These are phyloP conservation scores for Auricularia heimuer DNA, from an alignment of 768 basidiomycete genomes.

Conservation along the genomic window DNA sequence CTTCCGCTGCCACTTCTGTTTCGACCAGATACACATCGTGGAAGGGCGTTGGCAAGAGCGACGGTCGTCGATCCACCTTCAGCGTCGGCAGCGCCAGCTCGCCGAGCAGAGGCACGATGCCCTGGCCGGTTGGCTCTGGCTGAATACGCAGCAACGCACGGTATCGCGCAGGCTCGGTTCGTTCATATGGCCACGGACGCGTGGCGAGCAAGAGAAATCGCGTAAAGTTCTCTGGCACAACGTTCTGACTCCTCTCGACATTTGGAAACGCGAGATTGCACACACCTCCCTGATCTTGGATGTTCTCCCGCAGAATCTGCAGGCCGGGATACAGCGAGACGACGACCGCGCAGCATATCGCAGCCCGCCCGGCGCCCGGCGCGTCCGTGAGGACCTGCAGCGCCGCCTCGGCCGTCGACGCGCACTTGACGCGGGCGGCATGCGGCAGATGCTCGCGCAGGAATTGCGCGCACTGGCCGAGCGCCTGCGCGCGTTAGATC, in stretches of 20 bases:
- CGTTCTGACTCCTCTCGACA: neutral
- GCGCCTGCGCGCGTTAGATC: conserved; percentile 36
- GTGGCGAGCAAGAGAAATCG: conserved; percentile 7
- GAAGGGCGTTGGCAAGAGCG: conserved; percentile 35
- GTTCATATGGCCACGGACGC: neutral
- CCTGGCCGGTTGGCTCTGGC: neutral
- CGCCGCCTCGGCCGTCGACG: conserved; percentile 70
- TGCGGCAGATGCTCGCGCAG: conserved; percentile 42
- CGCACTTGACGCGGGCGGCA: conserved; percentile 42
- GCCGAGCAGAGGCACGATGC: conserved; percentile 20
- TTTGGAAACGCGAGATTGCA: neutral
- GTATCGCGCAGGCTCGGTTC: neutral
- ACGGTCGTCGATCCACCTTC: conserved; percentile 60
- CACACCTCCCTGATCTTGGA: conserved; percentile 51
- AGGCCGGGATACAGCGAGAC: conserved; percentile 50
- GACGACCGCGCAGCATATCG: conserved; percentile 65
- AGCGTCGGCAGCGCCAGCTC: conserved; percentile 34
- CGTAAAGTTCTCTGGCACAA: conserved; percentile 9
- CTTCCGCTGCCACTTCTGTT: conserved; percentile 22
- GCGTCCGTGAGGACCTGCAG: conserved; percentile 30
- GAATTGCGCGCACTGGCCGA: conserved; percentile 70
- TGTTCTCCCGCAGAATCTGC: conserved; percentile 47
- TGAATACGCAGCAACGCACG: neutral
- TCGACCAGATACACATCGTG: conserved; percentile 59
- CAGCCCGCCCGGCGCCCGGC: conserved; percentile 44